Base-by-base conservation (phyloP, 768 basidiomycete species). In the Sarcodon aspratus region DNA sequence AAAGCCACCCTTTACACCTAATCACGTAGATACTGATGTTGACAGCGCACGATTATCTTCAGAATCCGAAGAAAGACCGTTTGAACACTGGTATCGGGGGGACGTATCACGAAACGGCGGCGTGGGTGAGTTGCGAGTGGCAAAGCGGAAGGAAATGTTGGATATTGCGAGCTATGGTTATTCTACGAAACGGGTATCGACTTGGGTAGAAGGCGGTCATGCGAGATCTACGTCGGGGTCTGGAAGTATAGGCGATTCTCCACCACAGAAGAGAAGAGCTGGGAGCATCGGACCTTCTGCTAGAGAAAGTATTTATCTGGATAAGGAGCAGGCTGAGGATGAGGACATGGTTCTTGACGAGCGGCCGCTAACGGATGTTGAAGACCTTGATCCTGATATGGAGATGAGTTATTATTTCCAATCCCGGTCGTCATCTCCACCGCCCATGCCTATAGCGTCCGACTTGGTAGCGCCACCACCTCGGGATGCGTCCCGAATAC, bases 41-140 rank as follows among this genome's bases (percentile, higher is more conserved):
- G 50, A 48, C 2, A 38, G 50, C 15, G 50, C 59, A n/a, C 74
- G 86, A 40, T 66, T 72, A 10, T 86, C 85, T 5, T 73, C 66
- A 21, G 86, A 90, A 18, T 88, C 85, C 6, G 86, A 87, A 52
- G 88, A 91, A 59, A 75, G 76, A 11, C 87, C 87, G 0, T 91
- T 82, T 51, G 86, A 91, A 57, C 88, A 92, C 57, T 91, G 88
- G 88, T 92, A 92, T 59, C 80, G 88, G 45, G 88, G 88, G 1
- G 88, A 92, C 55, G 76, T 87, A 5, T 81, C 87, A 10, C 74
- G 88, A 44, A 92, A 92, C 58, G 88, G 88, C 21, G 88, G 88
- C n/a, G 86, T 91, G 9, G 88, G 88, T 45, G 88, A 91, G 62
- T 66, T 88, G 48, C 74, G 82, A 17, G 79, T 90, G 2, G 88